Percentiles rank a stretch among this genome's conserved stretches.
Evolutionary conservation across 169 alveolate genomes (phyloP).

Genomic region (Cryptosporidium ubiquitum): DNA sequence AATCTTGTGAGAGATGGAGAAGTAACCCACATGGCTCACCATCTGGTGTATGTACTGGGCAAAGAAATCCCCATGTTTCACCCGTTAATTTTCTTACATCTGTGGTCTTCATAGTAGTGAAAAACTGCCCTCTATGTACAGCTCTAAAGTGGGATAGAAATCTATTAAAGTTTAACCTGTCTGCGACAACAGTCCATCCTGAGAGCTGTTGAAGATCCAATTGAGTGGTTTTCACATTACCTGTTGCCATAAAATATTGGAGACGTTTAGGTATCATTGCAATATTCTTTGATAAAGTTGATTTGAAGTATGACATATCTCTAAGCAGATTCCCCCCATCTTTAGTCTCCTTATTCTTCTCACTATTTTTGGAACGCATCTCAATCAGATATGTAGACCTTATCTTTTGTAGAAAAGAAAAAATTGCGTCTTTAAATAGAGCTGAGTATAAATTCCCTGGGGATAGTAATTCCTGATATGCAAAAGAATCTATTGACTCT

Average conservation of each 20-base stretch:
- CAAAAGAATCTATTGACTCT: slow-evolving; percentile 83
- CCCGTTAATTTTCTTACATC: slow-evolving; percentile 97
- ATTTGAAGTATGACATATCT: slow-evolving; percentile 29
- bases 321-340: slow-evolving; percentile 3
- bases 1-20: slow-evolving; percentile 93
- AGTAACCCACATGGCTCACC: slow-evolving; percentile 99
- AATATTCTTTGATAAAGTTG: slow-evolving; percentile 25
- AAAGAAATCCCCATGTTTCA: slow-evolving; percentile 99
- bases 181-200: slow-evolving; percentile 99
- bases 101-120: slow-evolving; percentile 97
- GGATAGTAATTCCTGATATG: slow-evolving; percentile 85
- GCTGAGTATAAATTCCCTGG: slow-evolving; percentile 87
- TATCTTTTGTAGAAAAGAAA: slow-evolving; percentile 76
- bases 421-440: slow-evolving; percentile 84
- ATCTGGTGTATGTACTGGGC: slow-evolving; percentile 99
- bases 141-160: slow-evolving; percentile 97
- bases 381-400: slow-evolving; percentile 77
- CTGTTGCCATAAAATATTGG: slow-evolving; percentile 96
- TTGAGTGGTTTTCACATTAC: slow-evolving; percentile 90
- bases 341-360: slow-evolving; percentile 29
- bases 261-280: slow-evolving; percentile 82
- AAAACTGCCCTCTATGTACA: slow-evolving; percentile 99
- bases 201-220: slow-evolving; percentile 91
- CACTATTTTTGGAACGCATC: slow-evolving; percentile 10
- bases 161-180: slow-evolving; percentile 96